Evolutionary conservation across 108 stramenopile genomes (phyloP), one percentile per base, ranked within the genome.

Genomic region (Conticribra weissflogii): DNA sequence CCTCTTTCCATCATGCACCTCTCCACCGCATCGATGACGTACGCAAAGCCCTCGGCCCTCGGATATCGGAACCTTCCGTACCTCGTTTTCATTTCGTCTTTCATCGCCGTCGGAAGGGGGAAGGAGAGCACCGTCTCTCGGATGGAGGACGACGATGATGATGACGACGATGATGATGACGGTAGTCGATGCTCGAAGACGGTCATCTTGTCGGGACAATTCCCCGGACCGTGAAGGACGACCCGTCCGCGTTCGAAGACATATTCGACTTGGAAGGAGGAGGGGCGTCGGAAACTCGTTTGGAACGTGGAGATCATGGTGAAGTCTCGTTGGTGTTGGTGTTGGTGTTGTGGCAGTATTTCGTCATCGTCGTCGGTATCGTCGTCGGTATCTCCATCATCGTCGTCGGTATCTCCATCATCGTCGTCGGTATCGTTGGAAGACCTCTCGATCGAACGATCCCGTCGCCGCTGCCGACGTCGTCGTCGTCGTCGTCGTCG

Each of bases 181-280:
- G 21, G 41, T 64, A 0, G 72, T 53, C 23, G 62, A 52, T 72
- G 19, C 30, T 72, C 72, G 49, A 55, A 72, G 4, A 72, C 48
- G 48, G 72, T 72, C 72, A 72, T 72, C 57, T 64, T 48, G 49
- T 63, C 64, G 23, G 72, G 72, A 18, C 72, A 72, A 56, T 72
- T 72, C 19, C 62, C 72, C 5, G 72, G 72, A 45, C 72, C 72
- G 49, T 48, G 55, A 31, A 72, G 27, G 30, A 63, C 54, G 12
- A 72, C 34, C 28, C 72, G 62, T 33, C 72, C 72, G 19, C 49
- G 54, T 45, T 72, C 63, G 49, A 72, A 72, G 0, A 56, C 55
- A 56, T 72, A 72, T 22, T 72, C 72, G 8, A 72, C 63, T 29
- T 72, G 55, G 50, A 72, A 72, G 16, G 72, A 56, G 19, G 72